These are phyloP conservation scores for Sclerotinia subarctica DNA, from an alignment of 2,329 filamentous ascomycete species.

Conservation along the genomic window DNA sequence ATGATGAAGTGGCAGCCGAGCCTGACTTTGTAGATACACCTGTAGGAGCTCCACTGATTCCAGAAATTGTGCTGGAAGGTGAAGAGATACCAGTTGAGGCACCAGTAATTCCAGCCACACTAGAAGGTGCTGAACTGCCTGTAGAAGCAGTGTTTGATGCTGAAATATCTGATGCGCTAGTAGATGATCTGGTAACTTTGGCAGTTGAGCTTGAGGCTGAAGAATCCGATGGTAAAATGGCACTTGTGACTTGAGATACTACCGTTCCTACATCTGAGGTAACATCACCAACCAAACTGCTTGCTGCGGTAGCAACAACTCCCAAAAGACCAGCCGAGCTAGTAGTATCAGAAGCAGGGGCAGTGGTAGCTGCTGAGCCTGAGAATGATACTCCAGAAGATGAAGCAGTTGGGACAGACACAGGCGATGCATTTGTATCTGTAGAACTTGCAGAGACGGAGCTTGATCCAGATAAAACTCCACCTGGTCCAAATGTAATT, in stretches of 20 bases:
- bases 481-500: conserved; percentile 36
- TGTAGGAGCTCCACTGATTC: conserved; percentile 4
- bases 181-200: conserved; percentile 1
- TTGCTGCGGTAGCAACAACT: neutral
- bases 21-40: neutral
- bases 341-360: neutral
- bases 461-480: conserved; percentile 29
- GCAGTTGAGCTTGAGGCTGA: neutral
- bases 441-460: conserved; percentile 17
- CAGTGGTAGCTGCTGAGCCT: conserved; percentile 20
- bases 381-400: conserved; percentile 25
- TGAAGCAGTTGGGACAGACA: conserved; percentile 21
- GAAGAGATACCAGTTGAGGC: neutral
- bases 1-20: neutral
- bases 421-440: conserved; percentile 11
- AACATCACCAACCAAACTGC: conserved; percentile 10
- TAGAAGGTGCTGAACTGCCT: neutral
- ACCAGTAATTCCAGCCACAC: neutral
- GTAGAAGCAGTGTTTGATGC: conserved; percentile 1
- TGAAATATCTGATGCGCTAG: conserved; percentile 2
- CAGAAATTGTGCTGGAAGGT: conserved; percentile 1
- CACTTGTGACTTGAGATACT: conserved; percentile 19
- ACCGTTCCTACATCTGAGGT: conserved; percentile 10
- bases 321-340: conserved; percentile 2
- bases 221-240: conserved; percentile 1